phyloP scores from a whole-genome alignment of 2,329 filamentous ascomycete species.

The Diplodia corticola region DNA sequence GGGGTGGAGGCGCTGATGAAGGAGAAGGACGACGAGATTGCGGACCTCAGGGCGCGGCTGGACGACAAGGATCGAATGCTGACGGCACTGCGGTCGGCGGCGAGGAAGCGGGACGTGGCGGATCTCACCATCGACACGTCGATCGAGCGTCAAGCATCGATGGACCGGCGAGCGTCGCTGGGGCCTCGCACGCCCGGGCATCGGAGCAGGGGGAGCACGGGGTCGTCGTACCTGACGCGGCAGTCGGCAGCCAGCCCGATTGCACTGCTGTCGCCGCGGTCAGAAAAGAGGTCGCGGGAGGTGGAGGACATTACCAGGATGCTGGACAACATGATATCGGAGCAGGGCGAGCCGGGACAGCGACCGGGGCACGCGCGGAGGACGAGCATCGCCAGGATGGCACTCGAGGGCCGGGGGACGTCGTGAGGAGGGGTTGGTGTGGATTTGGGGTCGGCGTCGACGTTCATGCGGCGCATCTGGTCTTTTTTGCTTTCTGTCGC shows the following conservation, averaged over 20 bases:
- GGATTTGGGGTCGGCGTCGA: neutral
- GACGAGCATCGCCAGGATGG: slow-evolving; percentile 37
- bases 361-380: slow-evolving; percentile 62
- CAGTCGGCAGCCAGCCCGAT: slow-evolving; percentile 22
- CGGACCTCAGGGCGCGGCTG: slow-evolving; percentile 80
- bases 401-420: slow-evolving; percentile 3
- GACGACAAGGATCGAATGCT: slow-evolving; percentile 97
- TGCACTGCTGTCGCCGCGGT: slow-evolving; percentile 32
- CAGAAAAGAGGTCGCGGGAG: slow-evolving; percentile 62
- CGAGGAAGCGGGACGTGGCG: slow-evolving; percentile 80
- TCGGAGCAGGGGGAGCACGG: slow-evolving; percentile 35
- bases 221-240: slow-evolving; percentile 29
- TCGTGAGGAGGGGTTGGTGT: neutral
- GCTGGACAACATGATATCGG: slow-evolving; percentile 94
- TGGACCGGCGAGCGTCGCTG: neutral
- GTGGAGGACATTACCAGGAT: slow-evolving; percentile 92
- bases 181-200: slow-evolving; percentile 37
- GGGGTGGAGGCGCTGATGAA: slow-evolving; percentile 70
- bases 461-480: slow-evolving; percentile 7
- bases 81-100: slow-evolving; percentile 77
- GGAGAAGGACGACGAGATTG: slow-evolving; percentile 92
- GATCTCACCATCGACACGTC: slow-evolving; percentile 52
- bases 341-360: slow-evolving; percentile 73
- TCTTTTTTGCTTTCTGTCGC: slow-evolving; percentile 1
- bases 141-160: neutral